These are phyloP conservation scores for Aeminium ludgeri DNA, from an alignment of 495 filamentous ascomycete species.

Conservation along the genomic window DNA sequence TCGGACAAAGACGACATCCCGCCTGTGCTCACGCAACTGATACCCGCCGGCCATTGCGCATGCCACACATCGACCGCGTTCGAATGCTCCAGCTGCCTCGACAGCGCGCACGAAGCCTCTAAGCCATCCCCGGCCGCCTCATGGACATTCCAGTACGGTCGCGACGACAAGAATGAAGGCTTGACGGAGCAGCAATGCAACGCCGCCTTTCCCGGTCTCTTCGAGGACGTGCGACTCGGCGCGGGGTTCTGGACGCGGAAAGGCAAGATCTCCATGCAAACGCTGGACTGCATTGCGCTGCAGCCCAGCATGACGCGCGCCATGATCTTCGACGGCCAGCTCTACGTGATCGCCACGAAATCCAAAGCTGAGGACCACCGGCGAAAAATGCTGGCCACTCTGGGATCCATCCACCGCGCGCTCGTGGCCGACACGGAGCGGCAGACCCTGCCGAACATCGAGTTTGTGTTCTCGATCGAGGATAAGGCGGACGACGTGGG, in stretches of 20 bases:
- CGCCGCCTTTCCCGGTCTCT: slow-evolving; percentile 16
- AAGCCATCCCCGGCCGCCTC: no score
- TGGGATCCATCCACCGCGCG: slow-evolving; percentile 16
- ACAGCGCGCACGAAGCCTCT: no score
- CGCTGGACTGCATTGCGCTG: slow-evolving; percentile 11
- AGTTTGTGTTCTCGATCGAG: slow-evolving; percentile 18
- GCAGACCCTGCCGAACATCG: slow-evolving; percentile 15
- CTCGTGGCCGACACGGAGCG: slow-evolving; percentile 4
- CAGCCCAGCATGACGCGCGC: slow-evolving; percentile 13
- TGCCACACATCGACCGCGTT: no score
- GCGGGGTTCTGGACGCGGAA: slow-evolving; percentile 6
- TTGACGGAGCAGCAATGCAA: slow-evolving; percentile 15
- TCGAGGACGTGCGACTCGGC: slow-evolving; percentile 15
- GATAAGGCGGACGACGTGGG: slow-evolving; percentile 7
- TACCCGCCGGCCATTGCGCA: no score
- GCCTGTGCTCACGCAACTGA: no score
- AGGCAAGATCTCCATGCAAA: slow-evolving; percentile 11
- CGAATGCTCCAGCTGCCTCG: no score
- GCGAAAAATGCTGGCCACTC: slow-evolving; percentile 9
- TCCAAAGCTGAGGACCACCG: slow-evolving; percentile 4
- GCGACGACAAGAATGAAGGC: slow-evolving; percentile 12
- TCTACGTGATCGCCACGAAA: slow-evolving; percentile 15
- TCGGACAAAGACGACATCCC: no score
- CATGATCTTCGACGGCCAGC: slow-evolving; percentile 15
- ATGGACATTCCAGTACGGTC: slow-evolving; percentile 12